A percentile compares a stretch with the other conserved stretches of the same genome.
Evolutionary conservation across 2,329 filamentous ascomycete genomes (phyloP).

Genomic region (Calonectria hongkongensis): DNA sequence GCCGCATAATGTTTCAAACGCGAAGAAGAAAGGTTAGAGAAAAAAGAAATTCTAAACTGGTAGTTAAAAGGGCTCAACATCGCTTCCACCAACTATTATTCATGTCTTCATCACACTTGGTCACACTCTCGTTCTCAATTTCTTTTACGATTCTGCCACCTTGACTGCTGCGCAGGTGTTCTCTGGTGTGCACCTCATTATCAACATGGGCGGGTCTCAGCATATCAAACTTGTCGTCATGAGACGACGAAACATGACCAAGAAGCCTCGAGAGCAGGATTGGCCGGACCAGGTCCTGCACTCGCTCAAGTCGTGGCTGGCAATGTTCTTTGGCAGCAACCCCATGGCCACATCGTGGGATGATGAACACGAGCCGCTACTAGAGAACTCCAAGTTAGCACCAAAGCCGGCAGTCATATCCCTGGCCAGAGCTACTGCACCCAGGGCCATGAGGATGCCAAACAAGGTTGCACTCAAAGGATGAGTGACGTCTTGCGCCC

Average conservation of each 20-base stretch:
- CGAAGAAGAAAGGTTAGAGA: not conserved
- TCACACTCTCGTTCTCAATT: not conserved
- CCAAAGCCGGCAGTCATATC: constrained; percentile 65
- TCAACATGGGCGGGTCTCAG: constrained; percentile 37
- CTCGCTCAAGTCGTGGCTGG: constrained; percentile 44
- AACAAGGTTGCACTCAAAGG: constrained; percentile 51
- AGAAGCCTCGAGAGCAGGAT: not conserved
- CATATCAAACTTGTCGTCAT: constrained; percentile 47
- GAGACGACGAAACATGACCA: constrained; percentile 16
- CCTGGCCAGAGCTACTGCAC: constrained; percentile 65
- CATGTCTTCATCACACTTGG: not conserved
- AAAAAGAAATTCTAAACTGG: constrained; percentile 10
- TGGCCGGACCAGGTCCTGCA: constrained; percentile 43
- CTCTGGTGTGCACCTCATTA: not conserved
- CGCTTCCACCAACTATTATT: not conserved
- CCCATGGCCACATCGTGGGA: constrained; percentile 5
- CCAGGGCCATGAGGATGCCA: constrained; percentile 61
- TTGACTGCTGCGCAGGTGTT: not conserved
- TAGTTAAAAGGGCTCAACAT: constrained; percentile 3
- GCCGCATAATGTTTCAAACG: constrained; percentile 4
- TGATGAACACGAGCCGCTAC: constrained; percentile 51
- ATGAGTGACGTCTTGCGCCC: constrained; percentile 2
- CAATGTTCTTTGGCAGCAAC: constrained; percentile 18
- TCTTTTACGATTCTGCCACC: constrained; percentile 30
- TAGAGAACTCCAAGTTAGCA: constrained; percentile 43